Conservation (phyloP, 345 rosid genomes). For the Balakata baccata region DNA sequence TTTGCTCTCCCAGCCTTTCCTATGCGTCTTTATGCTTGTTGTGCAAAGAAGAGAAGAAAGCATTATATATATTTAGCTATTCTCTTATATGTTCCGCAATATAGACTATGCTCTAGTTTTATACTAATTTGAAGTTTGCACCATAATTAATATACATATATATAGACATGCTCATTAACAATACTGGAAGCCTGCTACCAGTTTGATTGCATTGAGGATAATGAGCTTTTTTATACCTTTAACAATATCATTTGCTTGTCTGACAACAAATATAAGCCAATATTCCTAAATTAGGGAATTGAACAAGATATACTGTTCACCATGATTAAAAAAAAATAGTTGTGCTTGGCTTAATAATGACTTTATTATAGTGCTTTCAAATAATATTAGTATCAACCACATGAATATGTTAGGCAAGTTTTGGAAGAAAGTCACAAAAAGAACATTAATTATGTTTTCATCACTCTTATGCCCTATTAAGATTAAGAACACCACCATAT, state of each 20-base stretch:
- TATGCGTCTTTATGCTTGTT: no score
- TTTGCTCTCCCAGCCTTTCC: no score
- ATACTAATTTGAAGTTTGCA: no score
- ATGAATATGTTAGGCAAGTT: background rate
- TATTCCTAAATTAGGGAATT: background rate
- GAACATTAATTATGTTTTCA: background rate
- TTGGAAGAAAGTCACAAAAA: background rate
- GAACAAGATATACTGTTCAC: background rate
- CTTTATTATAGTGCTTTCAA: background rate
- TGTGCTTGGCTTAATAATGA: background rate
- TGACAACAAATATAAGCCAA: slow-evolving; percentile 20
- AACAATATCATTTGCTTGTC: slow-evolving; percentile 95
- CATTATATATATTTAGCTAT: no score
- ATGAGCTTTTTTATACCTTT: slow-evolving; percentile 88
- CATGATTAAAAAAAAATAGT: background rate
- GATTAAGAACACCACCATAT: background rate
- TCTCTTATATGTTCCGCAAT: no score
- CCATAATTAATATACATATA: no score
- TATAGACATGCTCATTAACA: no score
- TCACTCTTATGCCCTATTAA: background rate
- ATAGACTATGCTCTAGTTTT: no score
- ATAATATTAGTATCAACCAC: background rate
- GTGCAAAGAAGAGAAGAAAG: no score
- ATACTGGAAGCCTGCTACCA: no score
- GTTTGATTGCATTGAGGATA: no score